Evolutionary conservation across 768 basidiomycete genomes (phyloP).

Genomic region (Gyrodon lividus): DNA sequence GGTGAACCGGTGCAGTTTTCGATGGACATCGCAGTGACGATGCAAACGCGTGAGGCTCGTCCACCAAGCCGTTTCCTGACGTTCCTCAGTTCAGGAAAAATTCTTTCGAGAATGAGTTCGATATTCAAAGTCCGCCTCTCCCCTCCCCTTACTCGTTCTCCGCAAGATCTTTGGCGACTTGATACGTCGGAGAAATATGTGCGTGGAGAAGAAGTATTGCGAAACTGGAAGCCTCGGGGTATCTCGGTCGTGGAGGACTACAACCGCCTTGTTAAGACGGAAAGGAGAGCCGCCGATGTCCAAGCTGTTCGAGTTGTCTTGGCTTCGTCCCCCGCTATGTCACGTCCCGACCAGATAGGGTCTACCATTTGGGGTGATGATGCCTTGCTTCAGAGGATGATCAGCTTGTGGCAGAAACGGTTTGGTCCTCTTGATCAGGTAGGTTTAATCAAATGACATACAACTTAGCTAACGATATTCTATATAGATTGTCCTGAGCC

Average conservation of each 20-base stretch:
- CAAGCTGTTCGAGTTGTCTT: conserved; percentile 84
- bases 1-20: conserved; percentile 84
- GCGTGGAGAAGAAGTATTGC: conserved; percentile 83
- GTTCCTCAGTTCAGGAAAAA: conserved; percentile 76
- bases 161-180: conserved; percentile 89
- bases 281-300: conserved; percentile 81
- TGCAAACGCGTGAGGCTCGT: conserved; percentile 81
- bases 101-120: conserved; percentile 76
- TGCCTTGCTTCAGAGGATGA: conserved; percentile 58
- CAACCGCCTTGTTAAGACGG: conserved; percentile 64
- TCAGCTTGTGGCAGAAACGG: conserved; percentile 81
- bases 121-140: conserved; percentile 80
- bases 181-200: conserved; percentile 97
- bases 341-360: conserved; percentile 50
- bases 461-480: conserved; percentile 13
- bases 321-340: conserved; percentile 43
- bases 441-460: conserved; percentile 22
- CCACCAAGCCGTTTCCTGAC: conserved; percentile 76
- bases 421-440: conserved; percentile 80
- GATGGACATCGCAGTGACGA: conserved; percentile 82
- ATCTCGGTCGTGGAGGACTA: conserved; percentile 89
- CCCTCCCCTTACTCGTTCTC: conserved; percentile 82
- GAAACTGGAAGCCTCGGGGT: conserved; percentile 84
- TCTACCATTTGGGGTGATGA: conserved; percentile 64
- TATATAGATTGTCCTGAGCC: conserved; percentile 74